Base-by-base conservation (phyloP, 2,329 filamentous ascomycete genomes). In the Gaeumannomyces tritici region DNA sequence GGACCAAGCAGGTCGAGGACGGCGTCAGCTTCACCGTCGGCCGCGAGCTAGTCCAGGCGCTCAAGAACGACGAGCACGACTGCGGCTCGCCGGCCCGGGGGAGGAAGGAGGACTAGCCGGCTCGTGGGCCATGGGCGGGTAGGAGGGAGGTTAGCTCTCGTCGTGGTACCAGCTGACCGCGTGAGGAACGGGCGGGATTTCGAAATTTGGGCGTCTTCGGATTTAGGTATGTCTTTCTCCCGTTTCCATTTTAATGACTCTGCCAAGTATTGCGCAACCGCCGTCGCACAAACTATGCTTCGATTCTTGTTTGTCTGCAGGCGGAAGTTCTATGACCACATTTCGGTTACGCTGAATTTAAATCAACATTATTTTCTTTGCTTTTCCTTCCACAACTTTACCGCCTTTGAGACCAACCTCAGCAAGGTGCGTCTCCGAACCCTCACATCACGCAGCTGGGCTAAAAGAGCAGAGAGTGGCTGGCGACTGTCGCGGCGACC, bases 1-100 rank as follows among this genome's bases (percentile, higher is more conserved):
- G 76, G 73, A 78, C 73, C 11, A 77, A 72, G 61, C 77, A 79
- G 64, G 67, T 76, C 2, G 73, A 77, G 12, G 74, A 74, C 0
- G 76, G 75, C 0, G 66, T 68, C 27, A 77, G 76, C 8, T 70
- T 71, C 1, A 68, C 68, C 4, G 71, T 69, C 6, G 76, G 74
- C 0, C 63, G 73, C 4, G 66, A 66, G 0, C 64, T 78, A 51
- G 77, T 78, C 29, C 66, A 70, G 18, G 63, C 72, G 56, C 69
- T 69, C n/a, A 67, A 66, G 58, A 7, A 33, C 9, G 42, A 55
- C 5, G 42, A 26, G 11, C n/a, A 9, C 21, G 42, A 2, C 18
- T 4, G 21, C 42, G 5, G 18, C 42, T 51, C 42, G 42, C 21
- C 21, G 42, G 11, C 18, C 18, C 42, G 42, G 18, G 1, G 18